phyloP scores from a whole-genome alignment of 306 rosid species.

The Cucurbita moschata region DNA sequence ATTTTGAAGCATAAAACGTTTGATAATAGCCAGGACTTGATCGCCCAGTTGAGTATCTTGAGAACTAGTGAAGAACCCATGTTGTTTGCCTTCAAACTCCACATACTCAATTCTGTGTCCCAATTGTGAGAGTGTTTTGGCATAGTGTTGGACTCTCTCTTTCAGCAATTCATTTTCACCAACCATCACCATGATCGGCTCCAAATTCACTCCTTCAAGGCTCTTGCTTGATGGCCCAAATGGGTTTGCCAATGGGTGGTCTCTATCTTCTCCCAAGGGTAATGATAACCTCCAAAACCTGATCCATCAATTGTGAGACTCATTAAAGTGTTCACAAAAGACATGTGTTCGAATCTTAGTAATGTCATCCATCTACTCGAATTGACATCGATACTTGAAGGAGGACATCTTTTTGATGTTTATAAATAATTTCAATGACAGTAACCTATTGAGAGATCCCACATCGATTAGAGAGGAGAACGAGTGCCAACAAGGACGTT shows the following conservation, averaged over 20 bases:
- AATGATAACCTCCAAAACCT: constrained; percentile 94
- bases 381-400: too few relatives aligned
- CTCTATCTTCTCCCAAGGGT: constrained; percentile 57
- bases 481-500: too few relatives aligned
- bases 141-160: constrained; percentile 62
- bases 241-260: constrained; percentile 76
- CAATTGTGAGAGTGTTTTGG: constrained; percentile 24
- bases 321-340: neutral
- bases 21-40: constrained; percentile 33
- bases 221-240: constrained; percentile 39
- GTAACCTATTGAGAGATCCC: too few relatives aligned
- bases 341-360: neutral
- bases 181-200: constrained; percentile 50
- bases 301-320: neutral
- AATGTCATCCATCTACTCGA: too few relatives aligned
- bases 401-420: too few relatives aligned
- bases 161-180: constrained; percentile 67
- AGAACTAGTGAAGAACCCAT: constrained; percentile 64
- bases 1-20: constrained; percentile 26
- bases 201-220: constrained; percentile 31
- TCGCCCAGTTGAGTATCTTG: constrained; percentile 36
- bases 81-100: constrained; percentile 61
- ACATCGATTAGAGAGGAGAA: too few relatives aligned
- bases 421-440: too few relatives aligned
- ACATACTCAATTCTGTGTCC: constrained; percentile 50